Evolutionary conservation across 352 stramenopile species (phyloP).

Genomic region (Globisporangium carolinianum): DNA sequence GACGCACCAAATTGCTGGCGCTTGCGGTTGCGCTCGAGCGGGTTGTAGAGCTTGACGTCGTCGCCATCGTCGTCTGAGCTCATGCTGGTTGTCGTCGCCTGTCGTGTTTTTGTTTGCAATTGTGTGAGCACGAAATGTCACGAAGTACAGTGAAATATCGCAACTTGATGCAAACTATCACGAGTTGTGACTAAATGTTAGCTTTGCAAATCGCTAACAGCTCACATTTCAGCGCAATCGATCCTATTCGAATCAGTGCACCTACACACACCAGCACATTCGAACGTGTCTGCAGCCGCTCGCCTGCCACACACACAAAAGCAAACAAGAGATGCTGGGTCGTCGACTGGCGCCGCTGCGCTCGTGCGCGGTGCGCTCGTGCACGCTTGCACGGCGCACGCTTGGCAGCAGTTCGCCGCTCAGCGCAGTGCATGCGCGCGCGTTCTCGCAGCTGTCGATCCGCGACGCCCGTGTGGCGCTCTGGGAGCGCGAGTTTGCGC

Average conservation of each 20-base stretch:
- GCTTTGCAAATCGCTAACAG: too few relatives aligned
- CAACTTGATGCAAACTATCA: too few relatives aligned
- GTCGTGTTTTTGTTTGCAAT: too few relatives aligned
- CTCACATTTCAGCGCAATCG: too few relatives aligned
- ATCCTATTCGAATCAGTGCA: too few relatives aligned
- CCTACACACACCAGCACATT: too few relatives aligned
- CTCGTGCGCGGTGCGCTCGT: too few relatives aligned
- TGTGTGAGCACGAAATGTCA: too few relatives aligned
- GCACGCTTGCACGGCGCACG: not conserved
- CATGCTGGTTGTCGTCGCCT: slow-evolving; percentile 14
- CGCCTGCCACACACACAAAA: too few relatives aligned
- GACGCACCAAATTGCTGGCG: slow-evolving; percentile 52
- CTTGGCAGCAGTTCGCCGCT: too few relatives aligned
- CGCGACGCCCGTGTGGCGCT: slow-evolving; percentile 35
- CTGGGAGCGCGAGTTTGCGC: slow-evolving; percentile 48
- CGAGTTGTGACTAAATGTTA: not conserved
- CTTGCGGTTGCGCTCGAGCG: slow-evolving; percentile 59
- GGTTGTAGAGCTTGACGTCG: slow-evolving; percentile 63
- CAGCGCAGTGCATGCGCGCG: not conserved
- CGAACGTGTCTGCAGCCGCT: too few relatives aligned
- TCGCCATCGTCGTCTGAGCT: slow-evolving; percentile 50
- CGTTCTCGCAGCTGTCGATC: slow-evolving; percentile 24
- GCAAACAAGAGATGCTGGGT: not conserved
- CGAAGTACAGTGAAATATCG: too few relatives aligned
- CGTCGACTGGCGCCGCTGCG: not conserved